A percentile compares a stretch with the other conserved stretches of the same genome.
Evolutionary conservation across 1,139 yeast genomes (phyloP).

Genomic region (Scheffersomyces quercinus): DNA sequence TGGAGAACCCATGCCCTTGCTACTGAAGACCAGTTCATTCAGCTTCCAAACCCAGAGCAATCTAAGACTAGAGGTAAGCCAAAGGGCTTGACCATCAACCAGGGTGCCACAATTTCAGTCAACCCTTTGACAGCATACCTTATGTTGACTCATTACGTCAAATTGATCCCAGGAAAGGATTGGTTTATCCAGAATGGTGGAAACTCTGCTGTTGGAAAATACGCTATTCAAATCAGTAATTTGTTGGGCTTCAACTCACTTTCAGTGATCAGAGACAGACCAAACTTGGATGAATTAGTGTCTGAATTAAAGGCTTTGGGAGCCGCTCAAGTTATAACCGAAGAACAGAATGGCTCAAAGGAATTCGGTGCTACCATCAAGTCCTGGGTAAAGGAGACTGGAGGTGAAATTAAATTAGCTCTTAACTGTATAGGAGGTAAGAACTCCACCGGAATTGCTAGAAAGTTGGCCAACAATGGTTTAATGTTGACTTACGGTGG

Average conservation of each 20-base stretch:
- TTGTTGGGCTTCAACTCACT: conserved; percentile 79
- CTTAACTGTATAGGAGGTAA: conserved; percentile 94
- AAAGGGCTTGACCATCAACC: conserved; percentile 48
- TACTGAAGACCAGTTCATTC: conserved; percentile 50
- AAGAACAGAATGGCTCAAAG: conserved; percentile 71
- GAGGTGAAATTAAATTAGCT: conserved; percentile 66
- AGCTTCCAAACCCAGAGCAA: conserved; percentile 48
- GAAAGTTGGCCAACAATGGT: conserved; percentile 70
- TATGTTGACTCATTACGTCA: conserved; percentile 72
- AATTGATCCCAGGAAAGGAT: conserved; percentile 65
- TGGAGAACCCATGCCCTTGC: conserved; percentile 86
- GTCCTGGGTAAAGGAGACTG: conserved; percentile 58
- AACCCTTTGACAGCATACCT: conserved; percentile 93
- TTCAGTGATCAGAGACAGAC: conserved; percentile 85
- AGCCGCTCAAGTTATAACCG: conserved; percentile 89
- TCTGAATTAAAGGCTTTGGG: conserved; percentile 62
- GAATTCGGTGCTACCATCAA: conserved; percentile 63
- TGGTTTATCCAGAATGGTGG: conserved; percentile 98
- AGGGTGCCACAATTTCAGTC: conserved; percentile 88
- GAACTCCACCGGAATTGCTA: conserved; percentile 75
- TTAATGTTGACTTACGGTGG: conserved; percentile 93
- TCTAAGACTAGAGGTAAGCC: conserved; percentile 35
- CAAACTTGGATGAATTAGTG: conserved; percentile 64
- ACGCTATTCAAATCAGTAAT: conserved; percentile 84
- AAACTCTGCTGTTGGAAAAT: conserved; percentile 93